Base-by-base conservation (phyloP, 768 basidiomycete species). In the Lepiota venenata region DNA sequence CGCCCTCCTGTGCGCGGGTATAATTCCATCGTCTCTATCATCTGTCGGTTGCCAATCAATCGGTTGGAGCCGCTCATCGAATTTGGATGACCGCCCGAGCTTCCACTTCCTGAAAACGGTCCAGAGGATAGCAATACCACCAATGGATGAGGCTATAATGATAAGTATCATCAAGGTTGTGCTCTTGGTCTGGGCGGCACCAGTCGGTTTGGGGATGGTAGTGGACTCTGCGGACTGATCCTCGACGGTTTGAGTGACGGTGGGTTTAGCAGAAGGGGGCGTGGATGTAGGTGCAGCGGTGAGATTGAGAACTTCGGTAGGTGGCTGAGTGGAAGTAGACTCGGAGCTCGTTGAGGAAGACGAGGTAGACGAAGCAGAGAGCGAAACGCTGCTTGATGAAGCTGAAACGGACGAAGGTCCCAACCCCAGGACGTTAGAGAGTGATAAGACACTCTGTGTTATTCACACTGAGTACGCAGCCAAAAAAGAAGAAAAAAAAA, bases 51-150 rank as follows among this genome's bases (percentile, higher is more conserved):
- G 83, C 90, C 89, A 93, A 72, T 92, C 85, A 65, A 93, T 91
- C 56, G 93, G 91, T 56, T 88, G 82, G 74, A 95, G 82, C 60
- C 91, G 89, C 57, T 84, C 82, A 62, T 91, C 88, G 66, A 93
- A 93, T 61, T 81, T 79, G 64, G 81, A 77, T 27, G 91, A 93
- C 54, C 87, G 83, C 50, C 82, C 83, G 64, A 93, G 84, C 73
- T 93, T 92, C 88, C 90, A 93, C 69, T 93, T 93, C 74, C 92
- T 87, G 76, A 93, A 88, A 64, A 92, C 71, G 45, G 91, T 94
- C 92, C 92, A 95, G 58, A 87, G 75, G 60, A 93, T 83, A 53
- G 80, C 78, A 48, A 87, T 64, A 27, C 78, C 87, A 48, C 83
- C 92, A 40, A 93, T 61, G 43, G 76, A 82, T 5, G 85, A 77